Evolutionary conservation across 1,284 basidiomycete genomes (phyloP), one percentile per base, ranked within the genome.

Genomic region (Cryptococcus neoformans): DNA sequence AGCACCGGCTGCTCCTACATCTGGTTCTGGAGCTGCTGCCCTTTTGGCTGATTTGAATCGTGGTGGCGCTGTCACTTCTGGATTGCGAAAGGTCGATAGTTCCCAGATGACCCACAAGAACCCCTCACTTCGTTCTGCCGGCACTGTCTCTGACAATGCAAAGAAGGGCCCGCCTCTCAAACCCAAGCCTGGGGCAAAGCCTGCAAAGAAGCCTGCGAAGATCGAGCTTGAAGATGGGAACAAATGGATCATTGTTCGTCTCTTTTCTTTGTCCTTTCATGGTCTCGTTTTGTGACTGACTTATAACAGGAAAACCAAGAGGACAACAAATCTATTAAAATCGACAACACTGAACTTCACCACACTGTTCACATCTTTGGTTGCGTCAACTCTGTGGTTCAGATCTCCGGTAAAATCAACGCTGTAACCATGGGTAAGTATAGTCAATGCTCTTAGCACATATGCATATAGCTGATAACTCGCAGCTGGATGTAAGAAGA

Each of bases 101-200:
- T 94, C 89, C 65, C 87, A 97, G 76, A 95, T 95, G 93, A 98
- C 93, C 6, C 96, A 99, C 82, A 98, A 99, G 83, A 99, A 99
- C 70, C 95, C 96, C 0, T 83, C 85, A 12, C 79, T 99, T 44
- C 81, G 93, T 42, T 83, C 84, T 4, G 78, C 84, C 28, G 82
- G 83, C 55, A 80, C 81, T 14, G 90, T 92, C 17, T 84, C 88
- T 46, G 81, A 81, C 47, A 40, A 78, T 60, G 66, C 81, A 49
- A 64, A 64, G 58, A 65, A 61, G 44, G 60, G 62, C 7, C 69
- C 74, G 36, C 70, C 71, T 78, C 80, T 78, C 48, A 74, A 80
- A 58, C 68, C 84, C 6, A 96, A 96, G 69, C 94, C 93, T 14
- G 83, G 84, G 3, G 28, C 28, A 4, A 41, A 41, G 16, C 40